A percentile compares a stretch with the other conserved stretches of the same genome.
phyloP scores from a whole-genome alignment of 73 alveolate species.

The Stentor roeselii region DNA sequence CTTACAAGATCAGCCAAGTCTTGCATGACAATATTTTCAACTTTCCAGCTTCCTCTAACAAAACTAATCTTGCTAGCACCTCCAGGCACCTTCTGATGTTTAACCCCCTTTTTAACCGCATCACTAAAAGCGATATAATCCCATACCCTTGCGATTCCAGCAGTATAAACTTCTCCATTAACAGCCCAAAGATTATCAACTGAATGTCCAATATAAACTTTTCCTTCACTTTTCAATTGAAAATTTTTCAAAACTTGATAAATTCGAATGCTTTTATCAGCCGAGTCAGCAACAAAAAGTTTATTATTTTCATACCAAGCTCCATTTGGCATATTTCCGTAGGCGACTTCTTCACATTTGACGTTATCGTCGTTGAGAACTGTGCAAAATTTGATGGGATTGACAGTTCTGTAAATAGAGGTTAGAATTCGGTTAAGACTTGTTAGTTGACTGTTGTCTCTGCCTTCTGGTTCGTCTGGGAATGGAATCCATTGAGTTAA shows the following conservation, averaged over 20 bases:
- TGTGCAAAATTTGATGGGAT: neutral
- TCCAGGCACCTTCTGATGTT: neutral
- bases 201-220: neutral
- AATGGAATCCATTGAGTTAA: conserved; percentile 4
- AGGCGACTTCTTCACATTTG: neutral
- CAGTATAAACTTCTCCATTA: neutral
- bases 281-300: neutral
- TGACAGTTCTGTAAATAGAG: neutral
- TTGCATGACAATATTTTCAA: neutral
- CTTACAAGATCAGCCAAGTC: neutral
- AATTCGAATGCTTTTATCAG: too few species aligned
- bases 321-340: conserved; percentile 4
- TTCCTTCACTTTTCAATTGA: neutral
- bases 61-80: neutral
- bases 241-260: neutral
- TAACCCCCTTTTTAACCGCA: neutral
- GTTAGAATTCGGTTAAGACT: neutral
- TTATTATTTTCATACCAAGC: neutral
- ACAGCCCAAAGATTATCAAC: neutral
- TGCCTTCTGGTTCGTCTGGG: neutral
- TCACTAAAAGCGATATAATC: neutral
- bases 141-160: neutral
- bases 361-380: neutral
- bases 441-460: neutral
- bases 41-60: neutral